A percentile compares a stretch with the other conserved stretches of the same genome.
Conservation (phyloP, 257 asterid species). For the Lycium barbarum region DNA sequence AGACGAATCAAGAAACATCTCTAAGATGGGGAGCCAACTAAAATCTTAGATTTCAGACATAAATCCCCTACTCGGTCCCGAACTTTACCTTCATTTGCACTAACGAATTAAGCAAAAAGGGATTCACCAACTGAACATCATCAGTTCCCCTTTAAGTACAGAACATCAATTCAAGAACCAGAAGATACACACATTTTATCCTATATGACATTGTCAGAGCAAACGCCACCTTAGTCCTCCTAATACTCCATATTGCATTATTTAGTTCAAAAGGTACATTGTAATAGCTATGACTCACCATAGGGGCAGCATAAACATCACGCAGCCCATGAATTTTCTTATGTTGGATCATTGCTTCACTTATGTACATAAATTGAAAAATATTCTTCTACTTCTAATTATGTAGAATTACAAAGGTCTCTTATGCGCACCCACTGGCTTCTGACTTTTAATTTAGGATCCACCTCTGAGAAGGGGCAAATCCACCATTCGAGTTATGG, state of each 20-base stretch:
- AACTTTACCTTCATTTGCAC: conserved; percentile 10
- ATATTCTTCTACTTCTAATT: no score
- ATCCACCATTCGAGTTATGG: neutral
- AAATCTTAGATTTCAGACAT: neutral
- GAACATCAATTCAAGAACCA: conserved; percentile 15
- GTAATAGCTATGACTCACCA: neutral
- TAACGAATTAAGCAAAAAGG: neutral
- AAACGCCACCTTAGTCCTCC: conserved; percentile 17
- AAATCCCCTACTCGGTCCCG: neutral
- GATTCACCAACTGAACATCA: conserved; percentile 13
- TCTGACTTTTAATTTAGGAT: neutral
- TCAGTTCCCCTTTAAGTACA: neutral
- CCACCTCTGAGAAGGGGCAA: neutral
- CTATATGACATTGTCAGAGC: neutral
- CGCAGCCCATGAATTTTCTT: neutral
- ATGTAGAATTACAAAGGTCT: no score
- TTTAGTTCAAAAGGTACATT: neutral
- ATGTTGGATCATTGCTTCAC: neutral
- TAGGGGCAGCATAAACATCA: neutral
- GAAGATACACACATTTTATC: neutral
- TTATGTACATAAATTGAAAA: neutral
- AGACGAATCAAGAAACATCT: neutral
- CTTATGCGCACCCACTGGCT: neutral
- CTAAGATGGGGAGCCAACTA: neutral
- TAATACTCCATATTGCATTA: neutral